Evolutionary conservation across 2,329 filamentous ascomycete genomes (phyloP), one percentile per base, ranked within the genome.

Genomic region (Incumbomyces lentus): DNA sequence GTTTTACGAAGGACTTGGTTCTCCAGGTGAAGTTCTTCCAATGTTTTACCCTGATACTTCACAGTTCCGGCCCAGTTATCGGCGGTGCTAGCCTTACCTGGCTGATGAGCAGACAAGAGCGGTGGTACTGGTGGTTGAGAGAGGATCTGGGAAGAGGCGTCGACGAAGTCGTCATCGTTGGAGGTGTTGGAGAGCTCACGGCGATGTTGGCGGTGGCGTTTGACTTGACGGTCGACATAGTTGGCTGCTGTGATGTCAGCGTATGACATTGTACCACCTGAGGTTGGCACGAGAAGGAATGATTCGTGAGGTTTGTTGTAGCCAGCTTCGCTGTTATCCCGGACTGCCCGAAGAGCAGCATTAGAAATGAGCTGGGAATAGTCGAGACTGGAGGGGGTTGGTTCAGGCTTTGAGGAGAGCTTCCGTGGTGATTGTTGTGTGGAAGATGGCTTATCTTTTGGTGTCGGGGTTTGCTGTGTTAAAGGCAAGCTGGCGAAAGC

Each of bases 271-370:
- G 88, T 95, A 53, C 90, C 88, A 4, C 92, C 90, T 14, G 85
- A 87, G 0, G 86, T 85, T 3, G 90, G 92, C 1, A 98, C 92
- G 1, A 96, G 84, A 62, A 95, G 96, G 68, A 98, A 98, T 7
- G 85, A 92, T 53, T 78, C 75, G 6, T 71, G 70, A 2, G 65
- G 52, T 57, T 85, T 84, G 13, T 76, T 69, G 7, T 84, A 83
- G 13, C 74, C 73, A 22, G 81, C 74, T 0, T 78, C 79, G 26
- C 68, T 65, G 39, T 82, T 81, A 47, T 85, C 81, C 16, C 79
- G 75, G 35, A 95, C 74, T 1, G 89, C 86, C 43, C 82, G 78
- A 45, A 96, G 74, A 2, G 90, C 86, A 11, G 90, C 87, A 54
- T 80, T 81, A 34, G 88, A 95, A 62, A 93, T 93, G 26, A 94